Percentiles rank a stretch among this genome's conserved stretches.
phyloP scores from a whole-genome alignment of 2,329 filamentous ascomycete species.

The Monosporascus sp. region DNA sequence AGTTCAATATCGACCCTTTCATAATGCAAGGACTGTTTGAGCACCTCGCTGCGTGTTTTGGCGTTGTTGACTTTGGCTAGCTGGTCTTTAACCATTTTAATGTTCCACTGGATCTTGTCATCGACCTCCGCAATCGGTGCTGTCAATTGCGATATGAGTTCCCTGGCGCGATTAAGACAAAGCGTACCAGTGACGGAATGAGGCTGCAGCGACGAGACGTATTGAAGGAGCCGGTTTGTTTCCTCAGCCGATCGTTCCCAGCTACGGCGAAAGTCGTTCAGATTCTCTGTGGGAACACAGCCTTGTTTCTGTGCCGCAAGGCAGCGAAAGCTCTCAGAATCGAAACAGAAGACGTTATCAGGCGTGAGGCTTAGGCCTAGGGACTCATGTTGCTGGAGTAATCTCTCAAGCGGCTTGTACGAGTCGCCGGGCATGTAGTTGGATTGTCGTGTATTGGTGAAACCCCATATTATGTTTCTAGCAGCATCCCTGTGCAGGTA shows the following conservation, averaged over 20 bases:
- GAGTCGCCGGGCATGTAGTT: slow-evolving; percentile 38
- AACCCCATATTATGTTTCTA: slow-evolving; percentile 37
- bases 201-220: slow-evolving; percentile 23
- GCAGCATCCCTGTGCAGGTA: slow-evolving; percentile 34
- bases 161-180: slow-evolving; percentile 32
- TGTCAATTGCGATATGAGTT: slow-evolving; percentile 31
- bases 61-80: slow-evolving; percentile 21
- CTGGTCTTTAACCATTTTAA: slow-evolving; percentile 24
- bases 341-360: slow-evolving; percentile 35
- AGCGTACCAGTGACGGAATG: slow-evolving; percentile 33
- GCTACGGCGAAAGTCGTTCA: slow-evolving; percentile 29
- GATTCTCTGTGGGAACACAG: slow-evolving; percentile 22
- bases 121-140: slow-evolving; percentile 33
- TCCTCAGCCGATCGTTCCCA: slow-evolving; percentile 32
- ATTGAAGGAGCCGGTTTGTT: slow-evolving; percentile 24
- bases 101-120: slow-evolving; percentile 26
- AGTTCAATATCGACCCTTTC: slow-evolving; percentile 20
- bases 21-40: slow-evolving; percentile 22
- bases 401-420: slow-evolving; percentile 26
- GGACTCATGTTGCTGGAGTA: slow-evolving; percentile 25
- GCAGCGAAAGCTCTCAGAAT: slow-evolving; percentile 39
- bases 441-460: slow-evolving; percentile 36
- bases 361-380: slow-evolving; percentile 24
- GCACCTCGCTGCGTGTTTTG: slow-evolving; percentile 18
- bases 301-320: slow-evolving; percentile 32